These are phyloP conservation scores for Arctium minus DNA, from an alignment of 129 eudicot genomes.

Conservation along the genomic window DNA sequence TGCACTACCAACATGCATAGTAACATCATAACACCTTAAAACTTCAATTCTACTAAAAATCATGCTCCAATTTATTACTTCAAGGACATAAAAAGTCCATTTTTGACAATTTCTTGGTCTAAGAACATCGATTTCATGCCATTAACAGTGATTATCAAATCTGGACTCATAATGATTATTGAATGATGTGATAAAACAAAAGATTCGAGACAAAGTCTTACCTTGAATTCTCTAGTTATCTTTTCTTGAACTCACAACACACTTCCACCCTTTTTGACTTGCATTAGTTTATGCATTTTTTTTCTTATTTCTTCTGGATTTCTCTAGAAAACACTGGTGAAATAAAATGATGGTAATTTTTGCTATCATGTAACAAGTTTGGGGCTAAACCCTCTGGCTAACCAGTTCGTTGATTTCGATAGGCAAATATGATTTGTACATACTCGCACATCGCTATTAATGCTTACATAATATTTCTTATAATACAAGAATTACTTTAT, in stretches of 20 bases:
- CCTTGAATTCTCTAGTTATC: neutral
- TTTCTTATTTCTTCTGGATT: neutral
- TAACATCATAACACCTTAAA: too few relatives aligned
- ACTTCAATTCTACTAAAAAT: too few relatives aligned
- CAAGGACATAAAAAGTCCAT: too few relatives aligned
- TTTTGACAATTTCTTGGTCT: too few relatives aligned
- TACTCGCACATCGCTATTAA: neutral
- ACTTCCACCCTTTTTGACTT: neutral
- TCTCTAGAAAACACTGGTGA: neutral
- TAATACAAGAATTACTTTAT: neutral
- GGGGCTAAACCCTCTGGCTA: neutral
- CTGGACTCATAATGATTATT: neutral
- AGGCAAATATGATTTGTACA: neutral
- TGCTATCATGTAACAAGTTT: neutral
- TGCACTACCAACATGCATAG: too few relatives aligned
- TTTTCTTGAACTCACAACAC: neutral
- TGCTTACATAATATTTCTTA: neutral
- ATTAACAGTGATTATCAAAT: too few relatives aligned
- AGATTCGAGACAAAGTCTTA: neutral
- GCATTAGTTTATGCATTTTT: neutral
- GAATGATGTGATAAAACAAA: neutral
- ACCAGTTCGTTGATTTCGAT: neutral
- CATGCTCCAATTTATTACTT: too few relatives aligned
- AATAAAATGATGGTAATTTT: neutral
- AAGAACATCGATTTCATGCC: too few relatives aligned